Evolutionary conservation across 2,329 filamentous ascomycete species (phyloP), one percentile per base, ranked within the genome.

Genomic region (Aspergillus carbonarius): DNA sequence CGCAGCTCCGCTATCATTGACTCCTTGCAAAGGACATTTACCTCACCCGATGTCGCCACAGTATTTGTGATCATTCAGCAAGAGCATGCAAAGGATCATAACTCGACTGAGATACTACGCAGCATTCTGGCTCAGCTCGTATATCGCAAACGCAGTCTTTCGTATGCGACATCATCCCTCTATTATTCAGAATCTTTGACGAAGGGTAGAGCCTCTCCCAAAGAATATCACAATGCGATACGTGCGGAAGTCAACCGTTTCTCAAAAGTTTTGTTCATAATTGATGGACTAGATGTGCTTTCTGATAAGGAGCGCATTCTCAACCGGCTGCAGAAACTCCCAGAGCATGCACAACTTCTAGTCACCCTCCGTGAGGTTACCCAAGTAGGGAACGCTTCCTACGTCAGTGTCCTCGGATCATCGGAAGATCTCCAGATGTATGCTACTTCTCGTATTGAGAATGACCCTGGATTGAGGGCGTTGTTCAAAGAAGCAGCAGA

Each of bases 171-270:
- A 0, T 46, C 62, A 0, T 55, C 61, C 0, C 52, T 74, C 0
- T 72, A 73, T 27, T 15, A 68, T 0, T 69, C 69, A 0, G 66
- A 72, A 27, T 62, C 65, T 0, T 54, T 66, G 1, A 54, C 56
- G 0, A 58, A 59, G 5, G 66, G 64, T 5, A 63, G 59, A 0
- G 71, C 66, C 1, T 70, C 71, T 1, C 39, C 70, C 2, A 73
- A 74, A 35, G 54, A 63, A 4, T 74, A 70, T 27, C 70, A 72
- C 53, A 64, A 71, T 58, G 70, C 71, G 0, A 72, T 74, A 17
- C 66, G 70, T 0, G 66, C 71, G 0, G 71, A 73, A 40, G 60
- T 72, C 12, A 70, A 72, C 46, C 58, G 63, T 0, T 74, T 72
- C 13, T 69, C 70, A 0, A 66, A 66, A 18, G 70, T 72, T 0